Conservation (phyloP, 1,139 yeast genomes). For the Lodderomyces orthopsilosis region DNA sequence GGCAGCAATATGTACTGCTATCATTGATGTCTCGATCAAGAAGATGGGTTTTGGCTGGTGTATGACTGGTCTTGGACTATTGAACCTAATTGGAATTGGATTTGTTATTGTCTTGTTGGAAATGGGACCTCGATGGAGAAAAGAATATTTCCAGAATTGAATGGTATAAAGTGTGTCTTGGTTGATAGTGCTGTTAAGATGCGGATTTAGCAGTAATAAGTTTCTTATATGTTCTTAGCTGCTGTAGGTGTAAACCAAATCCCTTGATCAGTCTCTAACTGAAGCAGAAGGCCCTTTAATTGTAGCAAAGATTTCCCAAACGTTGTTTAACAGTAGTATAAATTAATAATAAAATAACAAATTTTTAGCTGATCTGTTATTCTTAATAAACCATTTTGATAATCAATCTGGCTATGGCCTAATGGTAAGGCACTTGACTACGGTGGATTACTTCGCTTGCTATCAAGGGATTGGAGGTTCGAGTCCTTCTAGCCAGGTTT, state of each 20-base stretch:
- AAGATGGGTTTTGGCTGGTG: constrained; percentile 60
- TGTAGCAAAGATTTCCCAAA: no score
- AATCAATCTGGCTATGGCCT: constrained; percentile 11
- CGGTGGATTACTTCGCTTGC: constrained; percentile 7
- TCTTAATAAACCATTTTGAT: no score
- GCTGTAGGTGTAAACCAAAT: no score
- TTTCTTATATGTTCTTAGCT: neutral
- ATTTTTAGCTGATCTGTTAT: no score
- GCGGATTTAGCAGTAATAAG: no score
- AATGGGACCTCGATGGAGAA: constrained; percentile 30
- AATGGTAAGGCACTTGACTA: constrained; percentile 16
- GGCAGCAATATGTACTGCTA: constrained; percentile 54
- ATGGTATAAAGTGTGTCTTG: neutral
- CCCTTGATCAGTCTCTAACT: no score
- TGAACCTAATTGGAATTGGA: constrained; percentile 33
- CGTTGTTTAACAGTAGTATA: no score
- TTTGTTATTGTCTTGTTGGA: constrained; percentile 24
- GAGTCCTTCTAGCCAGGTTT: constrained; percentile 15
- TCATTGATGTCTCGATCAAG: constrained; percentile 37
- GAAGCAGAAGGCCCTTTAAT: no score
- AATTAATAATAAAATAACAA: no score
- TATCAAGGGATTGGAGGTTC: constrained; percentile 16
- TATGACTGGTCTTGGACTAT: constrained; percentile 51
- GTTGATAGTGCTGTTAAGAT: no score
- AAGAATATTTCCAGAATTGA: constrained; percentile 8